Base-by-base conservation (phyloP, 371 early-diverging fungal species). In the Synchytrium microbalum region DNA sequence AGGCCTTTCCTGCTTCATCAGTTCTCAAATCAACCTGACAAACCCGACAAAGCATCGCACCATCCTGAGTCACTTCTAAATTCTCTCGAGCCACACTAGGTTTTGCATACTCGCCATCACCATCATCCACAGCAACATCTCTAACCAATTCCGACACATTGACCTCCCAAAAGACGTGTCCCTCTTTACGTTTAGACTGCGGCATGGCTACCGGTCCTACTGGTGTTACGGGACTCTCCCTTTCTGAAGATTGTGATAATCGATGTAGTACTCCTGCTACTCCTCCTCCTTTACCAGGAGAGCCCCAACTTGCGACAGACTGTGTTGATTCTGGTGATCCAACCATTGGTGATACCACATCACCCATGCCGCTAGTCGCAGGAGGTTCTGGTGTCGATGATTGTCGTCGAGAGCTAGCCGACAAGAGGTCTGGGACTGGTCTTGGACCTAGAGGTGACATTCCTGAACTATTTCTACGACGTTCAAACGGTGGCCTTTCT, bases 1-100 rank as follows among this genome's bases (percentile, higher is more conserved):
- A 54, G 14, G 61, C 62, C 14, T 31, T 32, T 25, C 46, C 25
- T 13, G 57, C 54, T 27, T 66, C 67, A n/a, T 53, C 32, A 14
- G 57, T 46, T 1, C 33, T 29, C 27, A 74, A 58, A 3, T 65
- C 63, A 28, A 68, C 71, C 10, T 60, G 59, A 54, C 75, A 74
- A 19, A 67, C 29, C 33, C 68, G 23, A 54, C 75, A 74, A 2
- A 13, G 54, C 57, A 10, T 59, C 52, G 26, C 54, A 33, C 2
- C 31, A 32, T 29, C 59, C 59, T 10, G 33, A 2, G 33, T 51
- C 57, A 23, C 46, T 60, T 32, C 38, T 32, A 14, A 58, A 23
- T 29, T 10, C 63, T 54, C 8, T 54, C 57, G 26, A 8, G 30
- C 5, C 53, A 51, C 31, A 23, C 57, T 56, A n/a, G 32, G 2